Percentiles rank a stretch among this genome's conserved stretches.
Evolutionary conservation across 2,329 filamentous ascomycete genomes (phyloP).

Genomic region (Neocatenulostroma microsporum): DNA sequence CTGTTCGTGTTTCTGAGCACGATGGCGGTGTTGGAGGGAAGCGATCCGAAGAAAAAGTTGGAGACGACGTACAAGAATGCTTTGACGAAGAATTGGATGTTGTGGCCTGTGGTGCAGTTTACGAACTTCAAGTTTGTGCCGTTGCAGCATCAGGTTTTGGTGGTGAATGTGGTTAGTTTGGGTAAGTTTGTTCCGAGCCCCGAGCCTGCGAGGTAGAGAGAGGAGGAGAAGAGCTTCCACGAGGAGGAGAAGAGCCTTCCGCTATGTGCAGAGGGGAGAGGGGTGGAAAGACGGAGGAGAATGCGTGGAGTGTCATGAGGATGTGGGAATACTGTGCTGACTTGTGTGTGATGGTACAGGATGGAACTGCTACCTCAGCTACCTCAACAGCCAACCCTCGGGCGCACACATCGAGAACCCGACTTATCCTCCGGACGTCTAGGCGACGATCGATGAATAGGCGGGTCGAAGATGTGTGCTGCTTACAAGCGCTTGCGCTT

Average conservation of each 20-base stretch:
- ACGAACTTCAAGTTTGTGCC: slow-evolving; percentile 85
- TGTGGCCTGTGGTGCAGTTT: slow-evolving; percentile 81
- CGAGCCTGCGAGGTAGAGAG: too few relatives aligned
- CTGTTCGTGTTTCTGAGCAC: slow-evolving; percentile 72
- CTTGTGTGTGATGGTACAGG: slow-evolving; percentile 28
- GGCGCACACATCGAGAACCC: slow-evolving; percentile 2
- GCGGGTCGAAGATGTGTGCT: background rate
- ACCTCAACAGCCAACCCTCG: slow-evolving; percentile 41
- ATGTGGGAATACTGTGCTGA: too few relatives aligned
- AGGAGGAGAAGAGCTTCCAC: too few relatives aligned
- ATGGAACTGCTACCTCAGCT: slow-evolving; percentile 54
- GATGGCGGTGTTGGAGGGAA: slow-evolving; percentile 56
- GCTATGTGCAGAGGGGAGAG: too few relatives aligned
- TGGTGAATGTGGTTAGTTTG: slow-evolving; percentile 74
- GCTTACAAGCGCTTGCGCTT: too few relatives aligned
- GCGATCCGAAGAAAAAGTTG: slow-evolving; percentile 59
- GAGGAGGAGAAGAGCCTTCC: too few relatives aligned
- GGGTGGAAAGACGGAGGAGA: too few relatives aligned
- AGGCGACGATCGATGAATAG: slow-evolving; percentile 11
- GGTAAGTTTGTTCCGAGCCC: slow-evolving; percentile 45
- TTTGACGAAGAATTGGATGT: slow-evolving; percentile 73
- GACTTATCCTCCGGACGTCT: slow-evolving; percentile 15
- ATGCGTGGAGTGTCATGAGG: too few relatives aligned
- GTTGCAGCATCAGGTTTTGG: slow-evolving; percentile 70
- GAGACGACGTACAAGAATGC: slow-evolving; percentile 61